Conservation (phyloP, 495 filamentous ascomycete genomes). For the Daldinia caldariorum region DNA sequence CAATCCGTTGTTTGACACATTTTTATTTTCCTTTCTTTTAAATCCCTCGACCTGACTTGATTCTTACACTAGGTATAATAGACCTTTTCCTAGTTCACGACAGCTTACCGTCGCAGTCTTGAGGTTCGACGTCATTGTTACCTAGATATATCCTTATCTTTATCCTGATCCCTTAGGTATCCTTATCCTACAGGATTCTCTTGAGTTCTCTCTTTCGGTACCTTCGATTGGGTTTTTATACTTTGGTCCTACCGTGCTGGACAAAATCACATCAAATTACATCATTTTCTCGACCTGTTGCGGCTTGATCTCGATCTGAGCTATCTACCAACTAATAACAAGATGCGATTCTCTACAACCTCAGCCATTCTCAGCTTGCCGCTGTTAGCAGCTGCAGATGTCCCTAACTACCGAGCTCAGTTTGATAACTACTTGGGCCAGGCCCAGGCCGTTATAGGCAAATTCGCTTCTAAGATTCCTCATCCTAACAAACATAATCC, state of each 20-base stretch:
- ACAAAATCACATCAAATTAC: constrained; percentile 22
- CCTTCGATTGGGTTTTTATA: not conserved
- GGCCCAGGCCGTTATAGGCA: constrained; percentile 71
- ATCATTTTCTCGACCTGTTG: constrained; percentile 22
- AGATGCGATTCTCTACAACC: constrained; percentile 76
- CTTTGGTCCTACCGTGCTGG: not conserved
- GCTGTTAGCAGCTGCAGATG: constrained; percentile 70
- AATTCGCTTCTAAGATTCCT: constrained; percentile 68
- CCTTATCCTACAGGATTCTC: not conserved
- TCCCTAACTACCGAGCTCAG: constrained; percentile 71
- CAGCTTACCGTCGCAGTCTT: not conserved
- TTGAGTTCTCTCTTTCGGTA: not conserved
- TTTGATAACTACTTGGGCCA: constrained; percentile 70
- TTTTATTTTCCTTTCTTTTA: constrained; percentile 15
- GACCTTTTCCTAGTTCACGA: not conserved
- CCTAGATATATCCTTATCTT: not conserved
- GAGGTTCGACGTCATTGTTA: not conserved
- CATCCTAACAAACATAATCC: constrained; percentile 54
- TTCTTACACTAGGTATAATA: not conserved
- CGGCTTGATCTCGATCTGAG: not conserved
- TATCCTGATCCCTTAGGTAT: not conserved
- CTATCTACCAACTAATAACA: constrained; percentile 21
- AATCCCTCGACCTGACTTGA: not conserved
- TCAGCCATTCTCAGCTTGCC: constrained; percentile 71
- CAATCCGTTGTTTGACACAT: constrained; percentile 9